Evolutionary conservation across 2,329 filamentous ascomycete species (phyloP).

Genomic region (Raffaelea ambrosiae): DNA sequence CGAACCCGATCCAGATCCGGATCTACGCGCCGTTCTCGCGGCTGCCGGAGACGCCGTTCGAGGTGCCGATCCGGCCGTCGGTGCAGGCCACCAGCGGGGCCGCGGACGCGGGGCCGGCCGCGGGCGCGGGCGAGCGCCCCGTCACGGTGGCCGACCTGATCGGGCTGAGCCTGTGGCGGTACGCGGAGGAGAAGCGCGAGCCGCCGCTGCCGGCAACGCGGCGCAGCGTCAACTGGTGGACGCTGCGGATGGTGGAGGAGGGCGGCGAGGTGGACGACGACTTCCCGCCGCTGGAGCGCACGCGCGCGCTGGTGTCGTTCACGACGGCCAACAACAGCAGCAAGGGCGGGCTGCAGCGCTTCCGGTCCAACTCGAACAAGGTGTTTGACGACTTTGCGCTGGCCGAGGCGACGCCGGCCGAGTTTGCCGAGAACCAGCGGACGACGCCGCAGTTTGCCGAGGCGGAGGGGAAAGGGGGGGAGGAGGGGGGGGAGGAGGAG

Average conservation of each 20-base stretch:
- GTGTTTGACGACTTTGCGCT: slow-evolving; percentile 78
- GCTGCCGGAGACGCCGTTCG: slow-evolving; percentile 55
- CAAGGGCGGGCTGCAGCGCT: slow-evolving; percentile 27
- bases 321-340: slow-evolving; percentile 68
- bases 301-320: slow-evolving; percentile 66
- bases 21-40: slow-evolving; percentile 69
- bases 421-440: slow-evolving; percentile 60
- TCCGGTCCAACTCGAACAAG: slow-evolving; percentile 64
- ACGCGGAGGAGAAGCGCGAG: slow-evolving; percentile 66
- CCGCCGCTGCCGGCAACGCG: slow-evolving; percentile 57
- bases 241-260: slow-evolving; percentile 73
- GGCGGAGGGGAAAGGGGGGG: slow-evolving; percentile 35
- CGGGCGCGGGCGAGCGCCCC: slow-evolving; percentile 37
- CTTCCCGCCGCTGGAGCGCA: slow-evolving; percentile 69
- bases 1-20: slow-evolving; percentile 65
- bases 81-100: slow-evolving; percentile 47
- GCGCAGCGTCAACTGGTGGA: slow-evolving; percentile 74
- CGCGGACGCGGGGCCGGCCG: neutral
- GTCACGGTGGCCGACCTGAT: slow-evolving; percentile 76
- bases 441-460: slow-evolving; percentile 56
- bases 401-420: slow-evolving; percentile 60
- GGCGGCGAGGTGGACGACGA: slow-evolving; percentile 80
- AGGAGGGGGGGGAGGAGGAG: slow-evolving; percentile 3
- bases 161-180: slow-evolving; percentile 68
- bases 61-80: slow-evolving; percentile 62